phyloP scores from a whole-genome alignment of 495 filamentous ascomycete species.

The Penicillium herquei region DNA sequence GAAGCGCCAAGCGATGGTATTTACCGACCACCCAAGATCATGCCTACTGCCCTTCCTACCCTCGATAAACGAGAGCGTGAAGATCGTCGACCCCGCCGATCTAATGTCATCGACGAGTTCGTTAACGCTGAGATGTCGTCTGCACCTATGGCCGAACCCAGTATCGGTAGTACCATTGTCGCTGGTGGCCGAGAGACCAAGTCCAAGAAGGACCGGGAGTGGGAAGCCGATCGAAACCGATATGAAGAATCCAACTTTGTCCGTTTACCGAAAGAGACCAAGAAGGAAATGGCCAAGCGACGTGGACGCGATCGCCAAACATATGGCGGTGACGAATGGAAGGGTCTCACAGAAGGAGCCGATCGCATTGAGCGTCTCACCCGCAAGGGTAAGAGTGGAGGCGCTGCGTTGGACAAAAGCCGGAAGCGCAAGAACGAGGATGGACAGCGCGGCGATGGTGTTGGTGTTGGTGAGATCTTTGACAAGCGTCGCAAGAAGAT shows the following conservation, averaged over 20 bases:
- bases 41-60: slow-evolving; percentile 63
- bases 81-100: slow-evolving; percentile 51
- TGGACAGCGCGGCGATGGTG: slow-evolving; percentile 55
- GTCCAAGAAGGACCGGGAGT: slow-evolving; percentile 63
- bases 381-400: slow-evolving; percentile 49
- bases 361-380: slow-evolving; percentile 76
- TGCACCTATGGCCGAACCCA: slow-evolving; percentile 74
- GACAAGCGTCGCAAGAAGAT: slow-evolving; percentile 72
- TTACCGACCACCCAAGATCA: slow-evolving; percentile 83
- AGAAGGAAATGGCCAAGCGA: slow-evolving; percentile 62
- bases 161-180: slow-evolving; percentile 79
- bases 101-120: slow-evolving; percentile 81
- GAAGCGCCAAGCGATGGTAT: slow-evolving; percentile 52
- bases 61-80: slow-evolving; percentile 60
- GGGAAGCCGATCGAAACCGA: slow-evolving; percentile 67
- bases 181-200: slow-evolving; percentile 69
- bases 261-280: slow-evolving; percentile 74
- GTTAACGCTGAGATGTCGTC: slow-evolving; percentile 74
- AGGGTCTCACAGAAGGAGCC: slow-evolving; percentile 70
- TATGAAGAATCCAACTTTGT: slow-evolving; percentile 91
- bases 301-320: slow-evolving; percentile 49
- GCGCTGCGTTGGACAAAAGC: slow-evolving; percentile 70
- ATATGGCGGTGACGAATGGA: slow-evolving; percentile 86
- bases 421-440: slow-evolving; percentile 68
- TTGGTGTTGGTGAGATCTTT: slow-evolving; percentile 64